phyloP scores from a whole-genome alignment of 2,329 filamentous ascomycete genomes.

The Fusarium denticulatum region DNA sequence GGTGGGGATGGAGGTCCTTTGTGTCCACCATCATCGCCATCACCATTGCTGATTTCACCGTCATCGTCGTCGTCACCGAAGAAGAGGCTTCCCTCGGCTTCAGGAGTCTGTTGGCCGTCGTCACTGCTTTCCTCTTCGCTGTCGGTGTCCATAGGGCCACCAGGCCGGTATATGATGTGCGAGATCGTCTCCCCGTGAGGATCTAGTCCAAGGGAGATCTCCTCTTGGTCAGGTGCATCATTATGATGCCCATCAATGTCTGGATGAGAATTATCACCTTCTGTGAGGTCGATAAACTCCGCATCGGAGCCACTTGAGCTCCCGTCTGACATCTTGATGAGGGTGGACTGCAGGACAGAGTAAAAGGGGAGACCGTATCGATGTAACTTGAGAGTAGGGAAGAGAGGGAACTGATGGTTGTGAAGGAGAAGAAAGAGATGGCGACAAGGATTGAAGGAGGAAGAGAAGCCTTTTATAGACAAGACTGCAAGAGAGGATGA shows the following conservation, averaged over 20 bases:
- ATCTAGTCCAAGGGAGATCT: background rate
- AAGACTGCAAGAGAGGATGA: background rate
- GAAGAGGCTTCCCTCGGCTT: background rate
- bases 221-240: background rate
- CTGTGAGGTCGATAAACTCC: conserved; percentile 15
- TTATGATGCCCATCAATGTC: background rate
- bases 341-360: background rate
- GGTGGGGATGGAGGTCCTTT: background rate
- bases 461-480: background rate
- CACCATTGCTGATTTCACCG: background rate
- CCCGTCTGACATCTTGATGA: conserved; percentile 16
- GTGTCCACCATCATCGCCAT: background rate
- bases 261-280: background rate
- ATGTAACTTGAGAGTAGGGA: background rate
- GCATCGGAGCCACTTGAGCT: background rate
- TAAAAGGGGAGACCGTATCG: background rate
- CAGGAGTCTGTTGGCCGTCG: background rate
- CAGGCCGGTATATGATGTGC: background rate
- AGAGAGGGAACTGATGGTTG: background rate
- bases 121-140: background rate
- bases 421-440: background rate
- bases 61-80: background rate
- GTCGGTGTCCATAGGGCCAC: background rate
- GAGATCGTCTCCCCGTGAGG: background rate
- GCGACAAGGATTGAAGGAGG: background rate